Evolutionary conservation across 2,329 filamentous ascomycete species (phyloP), one percentile per base, ranked within the genome.

Genomic region (Ascomycota sp.): DNA sequence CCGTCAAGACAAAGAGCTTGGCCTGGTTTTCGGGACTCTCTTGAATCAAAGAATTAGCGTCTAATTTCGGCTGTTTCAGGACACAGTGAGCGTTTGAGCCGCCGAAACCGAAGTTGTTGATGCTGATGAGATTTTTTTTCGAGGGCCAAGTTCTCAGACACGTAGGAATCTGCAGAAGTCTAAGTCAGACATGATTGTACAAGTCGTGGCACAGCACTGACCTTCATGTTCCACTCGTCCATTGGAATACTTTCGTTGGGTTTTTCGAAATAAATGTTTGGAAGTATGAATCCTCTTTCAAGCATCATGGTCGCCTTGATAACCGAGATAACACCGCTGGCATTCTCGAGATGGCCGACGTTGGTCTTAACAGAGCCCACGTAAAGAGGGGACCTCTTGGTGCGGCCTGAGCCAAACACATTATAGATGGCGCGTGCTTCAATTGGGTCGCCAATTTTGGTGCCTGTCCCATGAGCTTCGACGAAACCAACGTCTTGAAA

Each of bases 391-490:
- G 51, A 46, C 6, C 52, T 45, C 12, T 50, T 43, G 24, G 53
- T 51, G 7, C 57, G 50, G 5, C 51, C 51, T 21, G 46, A 39
- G 5, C 52, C 50, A 26, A 66, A 56, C 1, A 61, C 56, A 7
- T 53, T 51, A 27, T 54, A 46, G 27, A 68, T 57, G 2, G 60
- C 60, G 16, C 16, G 16, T 5, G 16, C 16, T 38, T 71, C 67
- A 9, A 62, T 57, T 0, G 65, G 64, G 38, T 72, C 67, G 2
- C 67, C 68, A 2, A 60, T 58, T 30, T 53, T 53, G 12, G 67
- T 72, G 6, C 65, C 66, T 0, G 66, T 69, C 10, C 65, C 66
- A 41, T 72, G 67, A 3, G 61, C 60, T 40, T 72, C 64, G 13
- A 57, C 40, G 32, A 48, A 56, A 6, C 46, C 47, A 9, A 21